Evolutionary conservation across 2,329 filamentous ascomycete genomes (phyloP).

Genomic region (Clonostachys rosea): DNA sequence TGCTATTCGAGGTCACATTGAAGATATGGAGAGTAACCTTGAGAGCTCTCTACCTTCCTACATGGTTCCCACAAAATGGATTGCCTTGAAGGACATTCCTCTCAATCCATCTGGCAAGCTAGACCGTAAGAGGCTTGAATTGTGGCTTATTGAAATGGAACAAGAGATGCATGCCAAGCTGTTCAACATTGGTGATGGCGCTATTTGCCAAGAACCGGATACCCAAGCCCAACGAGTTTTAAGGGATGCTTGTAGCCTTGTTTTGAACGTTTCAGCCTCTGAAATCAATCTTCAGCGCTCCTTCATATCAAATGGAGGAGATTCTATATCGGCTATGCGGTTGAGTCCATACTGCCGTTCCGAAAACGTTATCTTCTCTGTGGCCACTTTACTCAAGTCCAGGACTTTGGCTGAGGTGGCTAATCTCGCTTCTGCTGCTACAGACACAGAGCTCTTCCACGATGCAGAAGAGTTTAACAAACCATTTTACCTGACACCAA

Average conservation of each 20-base stretch:
- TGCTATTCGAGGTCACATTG: not conserved
- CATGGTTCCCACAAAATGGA: not conserved
- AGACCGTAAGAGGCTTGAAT: conserved; percentile 7
- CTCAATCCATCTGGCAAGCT: not conserved
- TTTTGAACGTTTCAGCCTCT: no score
- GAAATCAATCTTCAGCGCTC: conserved; percentile 4
- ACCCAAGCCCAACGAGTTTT: no score
- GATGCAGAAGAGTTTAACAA: conserved; percentile 35
- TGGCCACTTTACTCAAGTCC: conserved; percentile 21
- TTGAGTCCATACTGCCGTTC: conserved; percentile 29
- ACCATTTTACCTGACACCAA: conserved; percentile 15
- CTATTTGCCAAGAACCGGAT: no score
- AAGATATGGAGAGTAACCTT: no score
- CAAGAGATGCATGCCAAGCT: conserved; percentile 7
- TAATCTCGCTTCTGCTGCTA: conserved; percentile 8
- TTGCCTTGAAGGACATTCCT: not conserved
- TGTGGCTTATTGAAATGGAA: conserved; percentile 37
- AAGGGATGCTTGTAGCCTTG: no score
- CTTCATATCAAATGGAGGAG: conserved; percentile 33
- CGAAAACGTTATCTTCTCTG: conserved; percentile 17
- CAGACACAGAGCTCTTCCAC: not conserved
- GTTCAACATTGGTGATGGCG: no score
- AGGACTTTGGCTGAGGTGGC: conserved; percentile 17
- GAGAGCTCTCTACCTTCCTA: conserved; percentile 1
- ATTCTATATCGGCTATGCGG: conserved; percentile 35